Base-by-base conservation (phyloP, 2,329 filamentous ascomycete genomes). In the Fusarium succisae region DNA sequence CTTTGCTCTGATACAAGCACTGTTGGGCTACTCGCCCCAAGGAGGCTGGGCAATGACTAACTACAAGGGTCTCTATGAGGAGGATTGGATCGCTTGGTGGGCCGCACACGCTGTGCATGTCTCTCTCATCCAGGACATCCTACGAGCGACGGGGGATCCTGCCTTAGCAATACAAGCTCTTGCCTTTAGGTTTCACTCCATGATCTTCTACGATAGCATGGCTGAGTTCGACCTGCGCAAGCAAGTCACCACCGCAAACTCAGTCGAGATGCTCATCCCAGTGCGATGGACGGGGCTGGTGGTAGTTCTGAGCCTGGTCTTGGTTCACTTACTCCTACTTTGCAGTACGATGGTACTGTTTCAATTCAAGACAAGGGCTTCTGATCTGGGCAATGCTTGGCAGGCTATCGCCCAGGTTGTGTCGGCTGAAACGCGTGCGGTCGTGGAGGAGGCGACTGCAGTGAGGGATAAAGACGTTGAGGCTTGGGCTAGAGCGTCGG, bases 301-400 rank as follows among this genome's bases (percentile, higher is more conserved):
- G 2, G 22, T 70, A 1, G 56, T 70, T 9, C 20, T 71, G 8
- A 18, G 20, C 3, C 32, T 74, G 3, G 26, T 50, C 3, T 18
- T 38, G 11, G 4, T 39, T 3, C 59, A 70, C 35, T 47, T 75
- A 18, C 12, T 45, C 0, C 26, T 73, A 0, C 28, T 51, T 4
- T 18, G 26, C 9, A 13, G 26, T 5, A 60, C 45, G 0, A 38
- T 67, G 48, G n/a, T 26, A 1, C 41, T 73, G 1, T 75, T 75
- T 30, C 44, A 56, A 1, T 7, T 26, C 1, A 54, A 32, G 5
- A 75, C 62, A 3, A n/a, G 24, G 6, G 41, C 56, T 32, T 67
- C 72, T 4, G 12, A n/a, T 11, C 20, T 75, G 0, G 72, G 62
- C 5, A 60, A 73, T 17, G 47, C 62, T 8, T 75, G 72, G 69